Conservation (phyloP, 805 yeast genomes). For the Maudiozyma turicensis region DNA sequence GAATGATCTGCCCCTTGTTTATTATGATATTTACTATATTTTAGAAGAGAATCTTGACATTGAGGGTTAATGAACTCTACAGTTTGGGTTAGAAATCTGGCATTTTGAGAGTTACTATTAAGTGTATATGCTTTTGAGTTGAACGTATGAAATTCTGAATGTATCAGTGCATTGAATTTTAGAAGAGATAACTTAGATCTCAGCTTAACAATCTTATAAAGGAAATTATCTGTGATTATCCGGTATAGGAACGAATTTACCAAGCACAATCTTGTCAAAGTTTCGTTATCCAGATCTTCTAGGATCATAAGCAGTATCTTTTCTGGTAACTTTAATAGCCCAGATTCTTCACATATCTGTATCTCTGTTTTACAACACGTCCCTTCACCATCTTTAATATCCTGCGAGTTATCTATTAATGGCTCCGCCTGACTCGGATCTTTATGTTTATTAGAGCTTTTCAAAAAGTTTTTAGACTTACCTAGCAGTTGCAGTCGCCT, state of each 20-base stretch:
- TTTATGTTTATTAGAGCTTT: background rate
- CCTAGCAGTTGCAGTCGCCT: constrained; percentile 17
- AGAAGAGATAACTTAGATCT: constrained; percentile 19
- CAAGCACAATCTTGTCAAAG: constrained; percentile 16
- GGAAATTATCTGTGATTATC: constrained; percentile 17
- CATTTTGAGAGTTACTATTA: constrained; percentile 14
- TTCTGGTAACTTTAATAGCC: constrained; percentile 17
- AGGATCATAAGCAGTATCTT: constrained; percentile 20
- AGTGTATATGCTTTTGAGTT: background rate
- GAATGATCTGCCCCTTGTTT: constrained; percentile 7
- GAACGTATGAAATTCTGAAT: constrained; percentile 21
- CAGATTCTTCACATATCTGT: background rate
- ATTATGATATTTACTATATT: constrained; percentile 23
- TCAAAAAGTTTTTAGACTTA: background rate
- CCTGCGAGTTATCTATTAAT: constrained; percentile 3
- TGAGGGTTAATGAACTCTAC: constrained; percentile 25
- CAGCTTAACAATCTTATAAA: constrained; percentile 21
- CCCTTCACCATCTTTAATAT: background rate
- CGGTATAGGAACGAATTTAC: constrained; percentile 19
- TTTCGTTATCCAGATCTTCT: constrained; percentile 15
- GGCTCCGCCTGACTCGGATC: background rate
- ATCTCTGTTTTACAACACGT: background rate
- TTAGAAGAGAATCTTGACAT: constrained; percentile 27
- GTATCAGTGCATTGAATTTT: constrained; percentile 25
- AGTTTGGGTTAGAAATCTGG: constrained; percentile 20